phyloP scores from a whole-genome alignment of 768 basidiomycete species.

The Tubosaeta brunneosetosa region DNA sequence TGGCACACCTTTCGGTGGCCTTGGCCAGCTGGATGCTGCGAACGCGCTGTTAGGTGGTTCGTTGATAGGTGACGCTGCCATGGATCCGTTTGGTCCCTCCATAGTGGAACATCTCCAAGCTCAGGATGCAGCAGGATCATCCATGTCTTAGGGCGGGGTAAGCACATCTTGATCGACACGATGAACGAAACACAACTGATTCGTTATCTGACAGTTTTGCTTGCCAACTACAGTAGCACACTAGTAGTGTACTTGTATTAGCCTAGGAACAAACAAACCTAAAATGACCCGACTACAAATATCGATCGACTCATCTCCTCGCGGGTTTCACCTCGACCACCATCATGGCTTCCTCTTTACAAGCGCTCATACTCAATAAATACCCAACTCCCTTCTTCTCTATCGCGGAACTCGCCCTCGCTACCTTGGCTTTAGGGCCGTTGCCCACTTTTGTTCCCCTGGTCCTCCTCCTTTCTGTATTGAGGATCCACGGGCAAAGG shows the following conservation, averaged over 20 bases:
- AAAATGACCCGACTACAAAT: conserved; percentile 16
- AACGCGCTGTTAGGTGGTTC: conserved; percentile 56
- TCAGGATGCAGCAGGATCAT: conserved; percentile 12
- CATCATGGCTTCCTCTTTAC: conserved; percentile 21
- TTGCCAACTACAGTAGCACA: neutral
- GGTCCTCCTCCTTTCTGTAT: conserved; percentile 21
- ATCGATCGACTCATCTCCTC: neutral
- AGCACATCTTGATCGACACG: neutral
- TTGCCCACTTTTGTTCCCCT: conserved; percentile 33
- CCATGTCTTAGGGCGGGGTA: conserved; percentile 2
- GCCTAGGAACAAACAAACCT: conserved; percentile 16
- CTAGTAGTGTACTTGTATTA: neutral
- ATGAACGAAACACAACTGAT: too few relatives aligned
- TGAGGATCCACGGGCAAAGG: conserved; percentile 31
- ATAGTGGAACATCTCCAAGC: conserved; percentile 17
- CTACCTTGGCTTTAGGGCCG: conserved; percentile 26
- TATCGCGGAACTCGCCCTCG: conserved; percentile 17
- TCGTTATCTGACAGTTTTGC: neutral
- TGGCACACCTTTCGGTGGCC: conserved; percentile 53
- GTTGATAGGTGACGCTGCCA: conserved; percentile 54
- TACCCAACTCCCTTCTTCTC: conserved; percentile 25
- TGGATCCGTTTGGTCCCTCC: conserved; percentile 52
- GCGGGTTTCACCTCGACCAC: conserved; percentile 2
- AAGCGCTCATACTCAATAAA: conserved; percentile 21
- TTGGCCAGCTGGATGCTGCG: conserved; percentile 51